Evolutionary conservation across 139 green algal genomes (phyloP).

Genomic region (Picochlorum sp.): DNA sequence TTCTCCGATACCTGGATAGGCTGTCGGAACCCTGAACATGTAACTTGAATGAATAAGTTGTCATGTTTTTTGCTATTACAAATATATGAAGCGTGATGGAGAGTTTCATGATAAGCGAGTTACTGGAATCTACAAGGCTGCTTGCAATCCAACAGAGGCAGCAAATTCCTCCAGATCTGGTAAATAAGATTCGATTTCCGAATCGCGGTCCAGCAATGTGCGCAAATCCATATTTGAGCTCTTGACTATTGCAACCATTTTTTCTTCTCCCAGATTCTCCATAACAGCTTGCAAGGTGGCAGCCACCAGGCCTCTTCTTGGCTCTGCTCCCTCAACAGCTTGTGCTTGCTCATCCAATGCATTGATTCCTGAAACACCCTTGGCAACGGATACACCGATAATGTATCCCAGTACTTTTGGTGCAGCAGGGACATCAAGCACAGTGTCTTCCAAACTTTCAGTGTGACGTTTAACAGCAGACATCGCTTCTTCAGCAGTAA

Average conservation of each 20-base stretch:
- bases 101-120: too few relatives aligned
- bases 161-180: slow-evolving; percentile 33
- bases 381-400: slow-evolving; percentile 28
- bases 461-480: slow-evolving; percentile 59
- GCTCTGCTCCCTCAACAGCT: slow-evolving; percentile 34
- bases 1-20: too few relatives aligned
- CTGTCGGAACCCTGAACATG: too few relatives aligned
- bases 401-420: slow-evolving; percentile 54
- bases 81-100: too few relatives aligned
- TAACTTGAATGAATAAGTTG: too few relatives aligned
- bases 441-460: slow-evolving; percentile 15
- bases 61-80: too few relatives aligned
- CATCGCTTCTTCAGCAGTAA: slow-evolving; percentile 35
- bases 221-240: slow-evolving; percentile 24
- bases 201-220: slow-evolving; percentile 40
- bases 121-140: too few relatives aligned
- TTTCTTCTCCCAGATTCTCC: slow-evolving; percentile 18
- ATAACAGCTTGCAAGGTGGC: slow-evolving; percentile 31
- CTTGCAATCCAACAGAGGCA: slow-evolving; percentile 33
- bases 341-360: slow-evolving; percentile 14
- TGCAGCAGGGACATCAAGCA: slow-evolving; percentile 61
- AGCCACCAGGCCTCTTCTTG: slow-evolving; percentile 42
- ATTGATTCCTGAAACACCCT: slow-evolving; percentile 9
- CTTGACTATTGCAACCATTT: slow-evolving; percentile 9
- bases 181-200: slow-evolving; percentile 54